Conservation (phyloP, 1,284 basidiomycete species). For the Amanita bisporigera region DNA sequence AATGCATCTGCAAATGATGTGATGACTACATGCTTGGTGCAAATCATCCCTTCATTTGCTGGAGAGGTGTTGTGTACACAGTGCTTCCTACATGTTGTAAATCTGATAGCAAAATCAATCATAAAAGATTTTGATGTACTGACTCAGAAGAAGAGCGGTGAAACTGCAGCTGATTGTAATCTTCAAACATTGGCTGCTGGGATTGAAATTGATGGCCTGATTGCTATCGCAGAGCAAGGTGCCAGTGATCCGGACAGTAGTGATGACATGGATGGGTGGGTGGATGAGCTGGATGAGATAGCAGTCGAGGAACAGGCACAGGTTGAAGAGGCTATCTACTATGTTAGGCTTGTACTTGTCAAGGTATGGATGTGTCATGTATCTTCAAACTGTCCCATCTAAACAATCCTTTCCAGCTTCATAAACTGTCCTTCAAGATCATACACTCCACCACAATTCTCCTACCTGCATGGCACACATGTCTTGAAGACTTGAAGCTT, state of each 20-base stretch:
- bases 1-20: constrained; percentile 36
- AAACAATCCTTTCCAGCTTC: not conserved
- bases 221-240: too few relatives aligned
- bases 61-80: constrained; percentile 33
- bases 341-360: not conserved
- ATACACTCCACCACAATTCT: constrained; percentile 5
- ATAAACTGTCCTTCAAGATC: constrained; percentile 9
- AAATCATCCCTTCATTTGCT: constrained; percentile 12
- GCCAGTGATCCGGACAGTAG: too few relatives aligned
- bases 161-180: not conserved
- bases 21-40: constrained; percentile 23
- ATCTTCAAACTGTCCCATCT: not conserved
- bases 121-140: constrained; percentile 3
- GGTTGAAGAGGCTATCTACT: not conserved
- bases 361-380: not conserved
- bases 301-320: too few relatives aligned
- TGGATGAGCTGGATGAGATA: too few relatives aligned
- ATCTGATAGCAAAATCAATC: constrained; percentile 20
- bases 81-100: constrained; percentile 23
- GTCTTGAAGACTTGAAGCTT: not conserved
- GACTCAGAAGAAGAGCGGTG: not conserved
- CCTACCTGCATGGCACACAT: constrained; percentile 3
- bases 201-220: too few relatives aligned
- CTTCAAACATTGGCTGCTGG: too few relatives aligned
- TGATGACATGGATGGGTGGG: too few relatives aligned